These are phyloP conservation scores for Melastoma malabathricum DNA, from an alignment of 345 rosid genomes.

Conservation along the genomic window DNA sequence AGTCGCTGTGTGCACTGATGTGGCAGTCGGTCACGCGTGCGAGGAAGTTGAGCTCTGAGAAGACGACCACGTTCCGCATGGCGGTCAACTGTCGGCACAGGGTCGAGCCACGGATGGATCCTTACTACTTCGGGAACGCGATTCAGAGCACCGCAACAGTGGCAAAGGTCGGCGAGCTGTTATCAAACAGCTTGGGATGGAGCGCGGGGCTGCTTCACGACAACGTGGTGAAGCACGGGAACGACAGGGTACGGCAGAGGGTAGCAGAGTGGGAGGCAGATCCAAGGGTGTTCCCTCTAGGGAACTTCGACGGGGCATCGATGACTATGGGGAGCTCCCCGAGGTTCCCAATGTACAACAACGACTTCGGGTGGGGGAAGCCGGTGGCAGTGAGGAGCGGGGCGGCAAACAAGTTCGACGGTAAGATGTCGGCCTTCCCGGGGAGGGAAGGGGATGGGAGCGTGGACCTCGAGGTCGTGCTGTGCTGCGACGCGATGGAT, in stretches of 20 bases:
- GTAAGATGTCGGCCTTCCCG: constrained; percentile 87
- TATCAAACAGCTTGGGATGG: constrained; percentile 52
- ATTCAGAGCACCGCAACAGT: constrained; percentile 87
- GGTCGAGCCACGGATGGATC: constrained; percentile 53
- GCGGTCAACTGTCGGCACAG: constrained; percentile 93
- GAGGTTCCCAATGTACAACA: constrained; percentile 88
- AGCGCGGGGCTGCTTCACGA: constrained; percentile 47
- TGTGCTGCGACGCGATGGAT: constrained; percentile 61
- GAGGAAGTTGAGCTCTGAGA: constrained; percentile 37
- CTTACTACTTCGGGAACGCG: constrained; percentile 82
- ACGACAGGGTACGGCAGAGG: constrained; percentile 53
- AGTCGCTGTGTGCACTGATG: constrained; percentile 71
- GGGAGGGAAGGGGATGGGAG: constrained; percentile 70
- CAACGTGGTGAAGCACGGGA: constrained; percentile 69
- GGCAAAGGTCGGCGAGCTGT: constrained; percentile 37
- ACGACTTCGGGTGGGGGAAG: constrained; percentile 94
- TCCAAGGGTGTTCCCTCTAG: constrained; percentile 81
- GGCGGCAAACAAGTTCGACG: constrained; percentile 85
- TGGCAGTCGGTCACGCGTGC: constrained; percentile 88
- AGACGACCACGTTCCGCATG: constrained; percentile 81
- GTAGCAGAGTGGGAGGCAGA: constrained; percentile 59
- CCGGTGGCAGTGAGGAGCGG: constrained; percentile 93
- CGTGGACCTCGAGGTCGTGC: constrained; percentile 81
- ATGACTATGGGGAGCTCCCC: constrained; percentile 98
- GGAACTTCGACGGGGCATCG: constrained; percentile 88